Base-by-base conservation (phyloP, 2,329 filamentous ascomycete species). In the Metarhizium brunneum region DNA sequence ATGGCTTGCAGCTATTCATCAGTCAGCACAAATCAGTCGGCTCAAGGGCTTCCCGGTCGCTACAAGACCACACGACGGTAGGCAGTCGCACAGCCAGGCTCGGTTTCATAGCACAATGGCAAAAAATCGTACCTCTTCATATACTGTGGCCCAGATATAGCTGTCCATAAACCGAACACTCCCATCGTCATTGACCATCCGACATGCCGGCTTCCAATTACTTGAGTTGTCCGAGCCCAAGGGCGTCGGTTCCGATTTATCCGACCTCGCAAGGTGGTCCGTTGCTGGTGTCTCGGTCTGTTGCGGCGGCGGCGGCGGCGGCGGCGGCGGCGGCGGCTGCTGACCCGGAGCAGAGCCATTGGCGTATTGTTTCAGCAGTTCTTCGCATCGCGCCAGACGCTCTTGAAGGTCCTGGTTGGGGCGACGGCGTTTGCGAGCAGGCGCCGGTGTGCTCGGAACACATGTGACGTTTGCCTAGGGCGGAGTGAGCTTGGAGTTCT, bases 341-440 rank as follows among this genome's bases (percentile, higher is more conserved):
- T 58, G 53, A 38, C 62, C 56, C 16, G 69, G 63, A 11, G 61
- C 62, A 29, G 69, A 63, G n/a, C 66, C 69, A 57, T 65, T 66
- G 6, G 79, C 79, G 66, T 84, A 83, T 57, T 80, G 77, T 60
- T 81, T 82, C 25, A 83, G 67, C 43, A 84, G 68, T 59, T 81
- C 78, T 61, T 84, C 81, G 59, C 81, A 83, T 55, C 80, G 73
- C 4, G 80, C 79, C 40, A 84, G 71, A 43, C 81, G 75, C 66
- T 84, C 81, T 62, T 84, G 81, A 13, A 84, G 73, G 61, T 84
- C 81, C 62, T 84, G 81, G 54, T 84, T 83, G 10, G 81, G 81
- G 50, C 80, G 72, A 59, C 79, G 72, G 45, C 81, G 76, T 69
- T 83, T 84, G 56, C 81, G 77, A 32, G 80, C 78, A 6, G 81